phyloP scores from a whole-genome alignment of 73 alveolate genomes.

The Paramecium bursaria region DNA sequence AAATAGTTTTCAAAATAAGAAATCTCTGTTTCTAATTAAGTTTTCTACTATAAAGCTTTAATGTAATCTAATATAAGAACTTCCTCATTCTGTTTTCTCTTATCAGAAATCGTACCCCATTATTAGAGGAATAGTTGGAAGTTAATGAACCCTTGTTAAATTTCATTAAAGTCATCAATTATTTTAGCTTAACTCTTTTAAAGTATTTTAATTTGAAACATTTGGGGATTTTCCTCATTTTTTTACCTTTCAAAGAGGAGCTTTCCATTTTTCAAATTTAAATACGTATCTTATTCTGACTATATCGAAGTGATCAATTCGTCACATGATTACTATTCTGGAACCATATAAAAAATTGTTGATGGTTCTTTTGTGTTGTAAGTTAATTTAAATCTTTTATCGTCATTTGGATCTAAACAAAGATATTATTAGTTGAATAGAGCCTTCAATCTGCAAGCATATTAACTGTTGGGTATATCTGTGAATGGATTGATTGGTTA shows the following conservation, averaged over 20 bases:
- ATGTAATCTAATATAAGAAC: conserved; percentile 5
- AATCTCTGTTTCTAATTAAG: conserved; percentile 13
- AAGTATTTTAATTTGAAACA: too few species aligned
- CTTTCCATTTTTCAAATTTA: too few species aligned
- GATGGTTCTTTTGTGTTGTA: too few species aligned
- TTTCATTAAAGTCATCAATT: conserved; percentile 44
- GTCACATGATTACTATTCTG: too few species aligned
- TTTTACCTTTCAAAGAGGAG: too few species aligned
- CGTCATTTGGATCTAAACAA: conserved; percentile 51
- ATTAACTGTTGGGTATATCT: neutral
- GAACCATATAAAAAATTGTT: too few species aligned
- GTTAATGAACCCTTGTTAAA: neutral
- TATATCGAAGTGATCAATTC: too few species aligned
- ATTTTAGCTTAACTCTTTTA: too few species aligned
- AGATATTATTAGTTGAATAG: conserved; percentile 27
- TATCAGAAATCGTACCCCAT: conserved; percentile 22
- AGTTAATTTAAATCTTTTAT: conserved; percentile 43
- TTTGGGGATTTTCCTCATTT: too few species aligned
- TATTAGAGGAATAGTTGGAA: conserved; percentile 8
- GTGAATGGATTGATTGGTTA: conserved; percentile 38
- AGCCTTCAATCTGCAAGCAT: conserved; percentile 53
- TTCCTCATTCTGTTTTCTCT: conserved; percentile 28
- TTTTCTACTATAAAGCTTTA: neutral
- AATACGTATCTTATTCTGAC: too few species aligned
- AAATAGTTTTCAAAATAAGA: conserved; percentile 13